These are phyloP conservation scores for Botrytis elliptica DNA, from an alignment of 2,329 filamentous ascomycete genomes.

Conservation along the genomic window DNA sequence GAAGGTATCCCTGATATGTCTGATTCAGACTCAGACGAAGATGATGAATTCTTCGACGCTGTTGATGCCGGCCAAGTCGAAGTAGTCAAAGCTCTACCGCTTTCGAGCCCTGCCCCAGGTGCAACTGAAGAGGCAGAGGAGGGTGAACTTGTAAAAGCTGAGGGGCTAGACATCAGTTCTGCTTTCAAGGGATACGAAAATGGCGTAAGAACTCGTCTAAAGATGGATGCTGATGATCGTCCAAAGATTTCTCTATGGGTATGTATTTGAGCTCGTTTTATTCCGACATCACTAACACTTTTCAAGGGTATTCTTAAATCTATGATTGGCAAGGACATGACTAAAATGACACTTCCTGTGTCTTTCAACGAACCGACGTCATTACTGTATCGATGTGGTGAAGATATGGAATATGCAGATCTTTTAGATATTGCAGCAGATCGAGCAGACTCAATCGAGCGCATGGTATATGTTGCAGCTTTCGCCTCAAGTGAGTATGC, in stretches of 20 bases:
- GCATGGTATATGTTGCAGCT: slow-evolving; percentile 89
- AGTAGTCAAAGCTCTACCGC: slow-evolving; percentile 64
- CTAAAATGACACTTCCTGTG: slow-evolving; percentile 97
- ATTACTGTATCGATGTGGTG: slow-evolving; percentile 86
- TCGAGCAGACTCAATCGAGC: slow-evolving; percentile 81
- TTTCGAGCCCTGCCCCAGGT: slow-evolving; percentile 36
- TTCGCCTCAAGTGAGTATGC: slow-evolving; percentile 97
- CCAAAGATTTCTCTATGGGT: slow-evolving; percentile 97
- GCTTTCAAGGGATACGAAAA: slow-evolving; percentile 92
- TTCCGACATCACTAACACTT: slow-evolving; percentile 31
- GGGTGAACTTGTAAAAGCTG: slow-evolving; percentile 43
- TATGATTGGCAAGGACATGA: slow-evolving; percentile 99
- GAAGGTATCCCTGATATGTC: slow-evolving; percentile 68
- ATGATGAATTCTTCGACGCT: slow-evolving; percentile 96
- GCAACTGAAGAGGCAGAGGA: slow-evolving; percentile 45
- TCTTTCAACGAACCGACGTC: slow-evolving; percentile 99
- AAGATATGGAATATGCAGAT: slow-evolving; percentile 98
- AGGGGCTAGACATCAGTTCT: slow-evolving; percentile 63
- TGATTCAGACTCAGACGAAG: slow-evolving; percentile 72
- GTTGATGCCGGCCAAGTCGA: slow-evolving; percentile 91
- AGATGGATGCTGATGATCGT: slow-evolving; percentile 87
- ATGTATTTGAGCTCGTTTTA: slow-evolving; percentile 42
- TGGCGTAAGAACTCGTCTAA: slow-evolving; percentile 73
- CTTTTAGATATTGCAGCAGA: slow-evolving; percentile 86
- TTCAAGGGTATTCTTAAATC: slow-evolving; percentile 88